Evolutionary conservation across 2,329 filamentous ascomycete species (phyloP).

Genomic region (Cadophora sp.): DNA sequence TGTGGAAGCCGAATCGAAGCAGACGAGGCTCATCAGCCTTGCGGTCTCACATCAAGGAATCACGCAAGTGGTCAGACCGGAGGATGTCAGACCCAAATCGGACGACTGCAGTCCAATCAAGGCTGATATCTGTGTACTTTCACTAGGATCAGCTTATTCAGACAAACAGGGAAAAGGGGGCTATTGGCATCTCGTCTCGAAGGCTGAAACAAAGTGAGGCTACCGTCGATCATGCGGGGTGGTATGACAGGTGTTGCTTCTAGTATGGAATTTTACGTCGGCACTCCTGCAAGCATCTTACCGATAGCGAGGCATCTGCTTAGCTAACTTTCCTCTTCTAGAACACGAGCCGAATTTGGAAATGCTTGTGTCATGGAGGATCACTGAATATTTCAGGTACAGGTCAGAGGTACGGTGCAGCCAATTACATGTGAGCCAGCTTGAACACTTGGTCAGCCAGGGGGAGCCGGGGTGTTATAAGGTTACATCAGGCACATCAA

Average conservation of each 20-base stretch:
- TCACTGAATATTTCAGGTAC: not conserved
- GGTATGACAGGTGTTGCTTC: not conserved
- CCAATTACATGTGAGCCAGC: not conserved
- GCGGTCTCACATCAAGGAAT: not conserved
- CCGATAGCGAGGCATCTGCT: not conserved
- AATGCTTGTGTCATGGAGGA: not conserved
- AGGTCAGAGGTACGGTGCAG: not conserved
- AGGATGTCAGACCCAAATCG: not conserved
- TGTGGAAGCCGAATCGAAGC: not conserved
- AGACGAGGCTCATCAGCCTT: not conserved
- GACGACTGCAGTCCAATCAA: not conserved
- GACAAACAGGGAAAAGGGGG: not conserved
- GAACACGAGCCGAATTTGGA: not conserved
- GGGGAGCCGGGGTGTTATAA: not conserved
- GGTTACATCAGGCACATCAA: not conserved
- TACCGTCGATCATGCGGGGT: constrained; percentile 1
- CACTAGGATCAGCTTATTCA: constrained; percentile 2
- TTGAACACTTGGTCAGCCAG: not conserved
- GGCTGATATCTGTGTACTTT: too few relatives aligned
- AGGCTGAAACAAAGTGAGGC: constrained; percentile 3
- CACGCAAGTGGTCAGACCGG: not conserved
- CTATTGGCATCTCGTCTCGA: not conserved
- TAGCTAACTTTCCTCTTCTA: not conserved
- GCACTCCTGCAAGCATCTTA: not conserved
- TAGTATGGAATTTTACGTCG: too few relatives aligned